These are phyloP conservation scores for Sugiyamaella smithiae DNA, from an alignment of 805 yeast genomes.

Conservation along the genomic window DNA sequence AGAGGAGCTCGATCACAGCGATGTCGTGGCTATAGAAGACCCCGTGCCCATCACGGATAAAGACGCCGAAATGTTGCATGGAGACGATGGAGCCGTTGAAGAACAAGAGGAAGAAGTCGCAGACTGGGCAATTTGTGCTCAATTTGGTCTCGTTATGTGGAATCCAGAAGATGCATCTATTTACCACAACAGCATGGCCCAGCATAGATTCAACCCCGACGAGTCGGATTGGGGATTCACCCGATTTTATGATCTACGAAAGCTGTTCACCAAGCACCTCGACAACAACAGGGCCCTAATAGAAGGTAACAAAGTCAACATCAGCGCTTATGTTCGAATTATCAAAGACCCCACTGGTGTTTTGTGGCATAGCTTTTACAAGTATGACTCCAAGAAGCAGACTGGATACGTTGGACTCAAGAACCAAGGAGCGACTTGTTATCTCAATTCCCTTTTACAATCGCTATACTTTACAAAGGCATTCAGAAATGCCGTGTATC, in stretches of 20 bases:
- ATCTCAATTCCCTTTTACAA: conserved; percentile 86
- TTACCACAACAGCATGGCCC: conserved; percentile 61
- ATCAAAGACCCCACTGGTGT: conserved; percentile 91
- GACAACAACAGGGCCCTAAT: conserved; percentile 40
- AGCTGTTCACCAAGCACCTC: conserved; percentile 38
- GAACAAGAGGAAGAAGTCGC: neutral
- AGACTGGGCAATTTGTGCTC: conserved; percentile 88
- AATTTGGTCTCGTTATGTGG: conserved; percentile 81
- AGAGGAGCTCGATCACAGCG: neutral
- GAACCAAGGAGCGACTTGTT: conserved; percentile 98
- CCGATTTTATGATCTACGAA: conserved; percentile 59
- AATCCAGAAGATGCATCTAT: conserved; percentile 67
- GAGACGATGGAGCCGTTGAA: neutral
- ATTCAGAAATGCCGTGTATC: conserved; percentile 82
- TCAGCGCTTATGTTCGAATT: conserved; percentile 73
- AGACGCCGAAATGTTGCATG: neutral
- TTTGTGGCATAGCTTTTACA: conserved; percentile 82
- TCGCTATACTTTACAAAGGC: conserved; percentile 81
- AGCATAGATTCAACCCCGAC: conserved; percentile 69
- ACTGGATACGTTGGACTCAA: conserved; percentile 92
- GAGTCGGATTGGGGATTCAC: conserved; percentile 98
- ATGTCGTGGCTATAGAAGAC: neutral
- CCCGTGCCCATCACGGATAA: neutral
- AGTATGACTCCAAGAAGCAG: conserved; percentile 73
- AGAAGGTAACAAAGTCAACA: conserved; percentile 56